Base-by-base conservation (phyloP, 306 rosid species). In the Clitoria ternatea region DNA sequence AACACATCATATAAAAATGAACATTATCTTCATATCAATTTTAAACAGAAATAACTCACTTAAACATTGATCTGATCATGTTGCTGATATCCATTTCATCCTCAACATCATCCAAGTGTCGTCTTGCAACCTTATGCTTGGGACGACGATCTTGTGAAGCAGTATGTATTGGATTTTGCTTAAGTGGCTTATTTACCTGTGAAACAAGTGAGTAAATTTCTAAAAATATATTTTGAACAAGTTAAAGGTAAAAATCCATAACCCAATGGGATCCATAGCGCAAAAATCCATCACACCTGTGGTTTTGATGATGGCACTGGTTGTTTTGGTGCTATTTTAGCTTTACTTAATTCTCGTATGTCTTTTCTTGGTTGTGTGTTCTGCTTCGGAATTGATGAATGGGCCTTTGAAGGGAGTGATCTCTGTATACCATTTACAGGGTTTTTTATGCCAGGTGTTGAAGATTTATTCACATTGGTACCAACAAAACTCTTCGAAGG, bases 1-100 rank as follows among this genome's bases (percentile, higher is more conserved):
- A 9, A 68, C 27, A 70, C 26, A 57, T 7, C 1, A 12, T 11
- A 77, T 29, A 11, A 59, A 44, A 70, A 45, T 64, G 18, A 15
- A 64, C 20, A n/a, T 56, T 36, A 67, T 39, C 52, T 6, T 22
- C 49, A 39, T 57, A 40, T 43, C 18, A 64, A 47, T 13, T 48
- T 18, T 17, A 20, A 68, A 73, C 19, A 14, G 3, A 23, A 23
- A 73, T 50, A 14, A 8, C 81, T 76, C 74, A 89, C 97, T 80
- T 2, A 19, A 87, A 84, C 91, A 92, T 75, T 56, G 73, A 24
- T 81, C 97, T 87, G 83, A 92, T 84, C 83, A 77, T 48, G 24
- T 44, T 50, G 35, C 76, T 79, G 26, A 82, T 66, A 61, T 88
- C 84, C 60, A 57, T 61, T 39, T 36, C 85, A 1, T 35, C 83